Conservation (phyloP, 2,329 filamentous ascomycete genomes). For the Fusarium sp. region DNA sequence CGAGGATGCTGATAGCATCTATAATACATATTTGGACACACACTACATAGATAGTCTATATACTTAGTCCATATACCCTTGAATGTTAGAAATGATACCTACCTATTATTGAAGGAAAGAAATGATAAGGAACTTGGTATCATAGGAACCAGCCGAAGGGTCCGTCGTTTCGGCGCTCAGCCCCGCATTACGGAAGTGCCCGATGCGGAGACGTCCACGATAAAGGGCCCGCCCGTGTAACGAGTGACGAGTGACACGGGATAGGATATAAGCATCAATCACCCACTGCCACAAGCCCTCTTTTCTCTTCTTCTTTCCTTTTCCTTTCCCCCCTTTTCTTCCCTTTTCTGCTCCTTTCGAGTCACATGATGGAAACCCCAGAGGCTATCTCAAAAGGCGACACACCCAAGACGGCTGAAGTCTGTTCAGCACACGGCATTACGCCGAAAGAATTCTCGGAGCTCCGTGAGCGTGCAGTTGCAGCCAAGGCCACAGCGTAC, state of each 20-base stretch:
- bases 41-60: not conserved
- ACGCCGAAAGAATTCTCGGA: conserved; percentile 71
- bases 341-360: not conserved
- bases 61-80: not conserved
- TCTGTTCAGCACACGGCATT: conserved; percentile 58
- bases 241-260: conserved; percentile 28
- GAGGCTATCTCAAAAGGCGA: conserved; percentile 46
- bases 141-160: conserved; percentile 23
- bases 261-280: conserved; percentile 26
- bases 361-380: conserved; percentile 31
- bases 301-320: not conserved
- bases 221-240: conserved; percentile 34
- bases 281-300: not conserved
- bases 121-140: not conserved
- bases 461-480: conserved; percentile 71
- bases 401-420: conserved; percentile 43
- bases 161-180: conserved; percentile 35
- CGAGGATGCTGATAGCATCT: conserved; percentile 39
- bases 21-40: conserved; percentile 29
- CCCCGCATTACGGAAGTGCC: conserved; percentile 42
- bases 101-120: not conserved
- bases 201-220: conserved; percentile 41
- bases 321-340: not conserved
- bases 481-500: conserved; percentile 84
- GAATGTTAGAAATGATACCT: not conserved